Percentiles rank a stretch among this genome's conserved stretches.
Conservation (phyloP, 1,139 yeast species). For the Pichia sp. region DNA sequence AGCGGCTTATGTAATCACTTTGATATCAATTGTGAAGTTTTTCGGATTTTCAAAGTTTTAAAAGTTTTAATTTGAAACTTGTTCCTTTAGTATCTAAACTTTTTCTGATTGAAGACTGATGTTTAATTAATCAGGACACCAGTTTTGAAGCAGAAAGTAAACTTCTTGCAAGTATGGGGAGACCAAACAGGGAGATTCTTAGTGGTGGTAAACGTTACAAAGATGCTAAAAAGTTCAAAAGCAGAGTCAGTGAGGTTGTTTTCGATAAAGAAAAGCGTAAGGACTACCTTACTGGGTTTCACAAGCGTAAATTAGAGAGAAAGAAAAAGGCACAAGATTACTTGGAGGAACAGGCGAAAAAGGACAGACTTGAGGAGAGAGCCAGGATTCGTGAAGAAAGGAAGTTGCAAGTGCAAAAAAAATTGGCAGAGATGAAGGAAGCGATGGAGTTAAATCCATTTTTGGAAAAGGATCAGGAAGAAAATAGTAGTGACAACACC, state of each 20-base stretch:
- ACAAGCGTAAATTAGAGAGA: conserved; percentile 83
- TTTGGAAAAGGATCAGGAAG: conserved; percentile 22
- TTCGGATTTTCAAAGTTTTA: background rate
- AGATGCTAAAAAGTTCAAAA: conserved; percentile 56
- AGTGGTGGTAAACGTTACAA: conserved; percentile 84
- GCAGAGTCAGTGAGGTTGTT: conserved; percentile 72
- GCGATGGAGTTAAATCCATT: conserved; percentile 21
- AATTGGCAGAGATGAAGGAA: conserved; percentile 37
- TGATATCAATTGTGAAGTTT: background rate
- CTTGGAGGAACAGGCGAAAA: conserved; percentile 70
- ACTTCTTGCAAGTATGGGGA: conserved; percentile 22
- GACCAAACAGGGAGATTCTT: conserved; percentile 71
- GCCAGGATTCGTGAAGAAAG: conserved; percentile 65
- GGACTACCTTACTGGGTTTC: conserved; percentile 92
- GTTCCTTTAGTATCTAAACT: background rate
- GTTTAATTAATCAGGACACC: too few species aligned
- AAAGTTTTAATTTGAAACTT: background rate
- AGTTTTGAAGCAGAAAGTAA: too few species aligned
- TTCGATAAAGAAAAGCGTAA: conserved; percentile 71
- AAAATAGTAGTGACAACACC: conserved; percentile 19
- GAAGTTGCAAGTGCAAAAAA: conserved; percentile 55
- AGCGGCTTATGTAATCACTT: background rate
- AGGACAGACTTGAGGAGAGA: conserved; percentile 70
- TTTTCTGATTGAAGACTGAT: background rate
- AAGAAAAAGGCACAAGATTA: conserved; percentile 79